phyloP scores from a whole-genome alignment of 306 rosid species.

The Citrullus mucosospermus region DNA sequence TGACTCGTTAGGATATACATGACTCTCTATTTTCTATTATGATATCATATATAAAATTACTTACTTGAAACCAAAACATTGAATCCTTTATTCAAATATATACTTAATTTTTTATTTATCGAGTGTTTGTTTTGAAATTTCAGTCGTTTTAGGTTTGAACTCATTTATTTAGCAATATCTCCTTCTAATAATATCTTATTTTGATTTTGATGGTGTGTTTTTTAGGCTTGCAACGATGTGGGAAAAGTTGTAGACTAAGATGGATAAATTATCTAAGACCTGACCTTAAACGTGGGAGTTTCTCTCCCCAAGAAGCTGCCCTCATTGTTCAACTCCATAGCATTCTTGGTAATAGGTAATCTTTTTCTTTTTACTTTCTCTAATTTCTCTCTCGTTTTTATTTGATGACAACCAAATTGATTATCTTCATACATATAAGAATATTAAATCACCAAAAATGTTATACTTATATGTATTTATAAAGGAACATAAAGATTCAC shows the following conservation, averaged over 20 bases:
- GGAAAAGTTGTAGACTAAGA: slow-evolving; percentile 90
- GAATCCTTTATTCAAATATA: background rate
- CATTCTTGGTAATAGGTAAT: slow-evolving; percentile 80
- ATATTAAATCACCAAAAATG: no score
- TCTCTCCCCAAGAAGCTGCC: slow-evolving; percentile 86
- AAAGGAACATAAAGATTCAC: no score
- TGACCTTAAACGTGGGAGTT: slow-evolving; percentile 89
- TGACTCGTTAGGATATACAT: no score
- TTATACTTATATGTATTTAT: no score
- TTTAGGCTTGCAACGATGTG: slow-evolving; percentile 77
- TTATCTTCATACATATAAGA: no score
- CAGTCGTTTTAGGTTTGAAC: background rate
- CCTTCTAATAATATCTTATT: background rate
- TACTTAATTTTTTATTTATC: background rate
- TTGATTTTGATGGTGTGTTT: no score
- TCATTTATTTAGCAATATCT: background rate
- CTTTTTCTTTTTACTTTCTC: background rate
- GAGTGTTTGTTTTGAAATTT: background rate
- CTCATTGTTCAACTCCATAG: slow-evolving; percentile 84
- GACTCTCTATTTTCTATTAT: background rate
- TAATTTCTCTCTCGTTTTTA: background rate
- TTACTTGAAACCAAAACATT: background rate
- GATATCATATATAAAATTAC: background rate
- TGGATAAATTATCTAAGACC: slow-evolving; percentile 98
- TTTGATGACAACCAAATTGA: no score